Conservation (phyloP, 2,329 filamentous ascomycete genomes). For the Claviceps purpurea region DNA sequence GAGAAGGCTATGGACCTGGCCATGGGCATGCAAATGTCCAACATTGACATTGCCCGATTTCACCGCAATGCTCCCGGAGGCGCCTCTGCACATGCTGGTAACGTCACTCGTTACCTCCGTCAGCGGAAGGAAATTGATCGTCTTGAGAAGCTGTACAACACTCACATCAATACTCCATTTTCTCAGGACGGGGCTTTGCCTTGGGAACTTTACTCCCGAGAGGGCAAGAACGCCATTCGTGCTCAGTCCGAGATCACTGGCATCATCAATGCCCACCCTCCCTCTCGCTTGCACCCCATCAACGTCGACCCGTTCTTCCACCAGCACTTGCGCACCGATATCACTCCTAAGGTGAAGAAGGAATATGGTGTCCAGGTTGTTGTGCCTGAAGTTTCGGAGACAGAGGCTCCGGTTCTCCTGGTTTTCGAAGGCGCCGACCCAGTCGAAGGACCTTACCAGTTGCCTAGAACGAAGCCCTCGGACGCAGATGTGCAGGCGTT, state of each 20-base stretch:
- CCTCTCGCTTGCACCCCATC: constrained; percentile 53
- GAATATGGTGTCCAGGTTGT: constrained; percentile 62
- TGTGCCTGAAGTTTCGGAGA: constrained; percentile 49
- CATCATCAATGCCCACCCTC: constrained; percentile 61
- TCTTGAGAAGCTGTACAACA: constrained; percentile 65
- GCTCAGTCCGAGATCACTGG: constrained; percentile 63
- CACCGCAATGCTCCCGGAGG: constrained; percentile 62
- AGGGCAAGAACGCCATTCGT: constrained; percentile 69
- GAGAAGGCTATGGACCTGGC: constrained; percentile 83
- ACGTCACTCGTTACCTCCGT: constrained; percentile 77
- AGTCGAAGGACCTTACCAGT: constrained; percentile 32
- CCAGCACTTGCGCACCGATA: constrained; percentile 52
- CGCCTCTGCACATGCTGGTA: constrained; percentile 65
- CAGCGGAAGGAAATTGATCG: constrained; percentile 71
- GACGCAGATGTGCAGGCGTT: constrained; percentile 38
- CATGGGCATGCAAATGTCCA: constrained; percentile 71
- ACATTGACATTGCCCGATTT: constrained; percentile 69
- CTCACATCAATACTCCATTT: constrained; percentile 75
- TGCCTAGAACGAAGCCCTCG: constrained; percentile 40
- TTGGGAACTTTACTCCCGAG: constrained; percentile 80
- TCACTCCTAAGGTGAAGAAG: constrained; percentile 49
- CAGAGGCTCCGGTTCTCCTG: constrained; percentile 50
- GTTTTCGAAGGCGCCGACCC: constrained; percentile 58
- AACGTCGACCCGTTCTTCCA: constrained; percentile 70
- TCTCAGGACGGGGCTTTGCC: constrained; percentile 55